Conservation (phyloP, 1,139 yeast genomes). For the Taiozyma sp. region DNA sequence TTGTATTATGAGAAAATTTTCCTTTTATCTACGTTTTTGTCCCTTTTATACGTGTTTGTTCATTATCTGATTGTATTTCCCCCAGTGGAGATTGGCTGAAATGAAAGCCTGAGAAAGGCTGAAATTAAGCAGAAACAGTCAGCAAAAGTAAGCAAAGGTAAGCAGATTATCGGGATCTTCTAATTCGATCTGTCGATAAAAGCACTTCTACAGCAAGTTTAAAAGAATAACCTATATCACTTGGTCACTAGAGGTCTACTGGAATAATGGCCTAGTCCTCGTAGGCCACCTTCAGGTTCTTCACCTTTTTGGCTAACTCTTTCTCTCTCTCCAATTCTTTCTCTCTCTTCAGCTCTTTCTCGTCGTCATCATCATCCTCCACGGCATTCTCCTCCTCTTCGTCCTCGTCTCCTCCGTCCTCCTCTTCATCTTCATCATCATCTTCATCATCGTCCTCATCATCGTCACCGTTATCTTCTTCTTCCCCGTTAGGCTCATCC, state of each 20-base stretch:
- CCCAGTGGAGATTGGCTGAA: not conserved
- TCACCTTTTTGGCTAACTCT: not conserved
- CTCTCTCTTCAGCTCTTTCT: too few relatives aligned
- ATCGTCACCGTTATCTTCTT: constrained; percentile 37
- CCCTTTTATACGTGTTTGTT: not conserved
- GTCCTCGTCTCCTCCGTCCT: constrained; percentile 22
- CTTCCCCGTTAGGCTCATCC: constrained; percentile 41
- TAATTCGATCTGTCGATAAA: too few relatives aligned
- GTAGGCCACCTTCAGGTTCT: not conserved
- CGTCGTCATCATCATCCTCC: not conserved
- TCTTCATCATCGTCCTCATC: constrained; percentile 36
- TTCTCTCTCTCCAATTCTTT: not conserved
- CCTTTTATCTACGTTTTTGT: not conserved
- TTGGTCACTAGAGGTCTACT: too few relatives aligned
- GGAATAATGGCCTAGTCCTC: not conserved
- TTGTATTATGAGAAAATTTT: too few relatives aligned
- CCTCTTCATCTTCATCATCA: constrained; percentile 27
- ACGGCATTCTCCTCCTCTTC: constrained; percentile 12
- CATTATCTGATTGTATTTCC: not conserved
- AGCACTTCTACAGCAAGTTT: too few relatives aligned
- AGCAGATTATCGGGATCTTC: too few relatives aligned
- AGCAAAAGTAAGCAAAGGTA: not conserved
- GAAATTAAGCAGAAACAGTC: not conserved
- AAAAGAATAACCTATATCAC: too few relatives aligned
- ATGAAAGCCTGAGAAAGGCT: not conserved